Evolutionary conservation across 352 stramenopile genomes (phyloP).

Genomic region (Globisporangium splendens): DNA sequence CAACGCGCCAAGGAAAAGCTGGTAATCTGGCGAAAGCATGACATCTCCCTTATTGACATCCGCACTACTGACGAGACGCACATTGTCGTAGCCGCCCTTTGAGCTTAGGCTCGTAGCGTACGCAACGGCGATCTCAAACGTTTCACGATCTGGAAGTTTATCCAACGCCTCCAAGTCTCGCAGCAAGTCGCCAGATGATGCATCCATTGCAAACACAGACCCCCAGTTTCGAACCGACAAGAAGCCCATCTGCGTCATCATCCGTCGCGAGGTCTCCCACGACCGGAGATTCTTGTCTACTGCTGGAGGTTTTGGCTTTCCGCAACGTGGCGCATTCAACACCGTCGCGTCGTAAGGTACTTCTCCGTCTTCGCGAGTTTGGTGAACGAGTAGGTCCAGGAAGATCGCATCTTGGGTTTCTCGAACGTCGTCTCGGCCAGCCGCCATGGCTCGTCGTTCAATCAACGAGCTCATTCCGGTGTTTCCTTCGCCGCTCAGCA

Average conservation of each 20-base stretch:
- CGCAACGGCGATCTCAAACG: conserved; percentile 77
- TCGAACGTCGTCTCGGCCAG: conserved; percentile 45
- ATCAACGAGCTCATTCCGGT: conserved; percentile 60
- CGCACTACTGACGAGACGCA: conserved; percentile 53
- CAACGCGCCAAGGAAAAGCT: conserved; percentile 63
- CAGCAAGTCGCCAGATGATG: conserved; percentile 46
- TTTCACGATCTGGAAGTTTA: conserved; percentile 72
- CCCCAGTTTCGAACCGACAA: conserved; percentile 84
- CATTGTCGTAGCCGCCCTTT: conserved; percentile 71
- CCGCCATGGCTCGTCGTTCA: conserved; percentile 54
- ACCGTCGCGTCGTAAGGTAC: conserved; percentile 21
- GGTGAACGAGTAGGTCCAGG: conserved; percentile 49
- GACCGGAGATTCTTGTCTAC: conserved; percentile 59
- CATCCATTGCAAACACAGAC: conserved; percentile 76
- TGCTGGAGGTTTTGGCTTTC: conserved; percentile 36
- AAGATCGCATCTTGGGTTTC: conserved; percentile 67
- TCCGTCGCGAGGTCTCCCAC: conserved; percentile 71
- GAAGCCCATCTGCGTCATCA: conserved; percentile 85
- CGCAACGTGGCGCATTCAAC: conserved; percentile 17
- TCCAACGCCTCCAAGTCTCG: conserved; percentile 68
- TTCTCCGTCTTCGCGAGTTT: conserved; percentile 49
- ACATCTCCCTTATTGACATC: conserved; percentile 40
- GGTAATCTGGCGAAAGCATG: conserved; percentile 58
- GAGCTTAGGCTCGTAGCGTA: conserved; percentile 69
- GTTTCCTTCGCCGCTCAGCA: conserved; percentile 67